Percentiles rank a stretch among this genome's conserved stretches.
Evolutionary conservation across 495 filamentous ascomycete species (phyloP).

Genomic region (Tuber melanosporum): DNA sequence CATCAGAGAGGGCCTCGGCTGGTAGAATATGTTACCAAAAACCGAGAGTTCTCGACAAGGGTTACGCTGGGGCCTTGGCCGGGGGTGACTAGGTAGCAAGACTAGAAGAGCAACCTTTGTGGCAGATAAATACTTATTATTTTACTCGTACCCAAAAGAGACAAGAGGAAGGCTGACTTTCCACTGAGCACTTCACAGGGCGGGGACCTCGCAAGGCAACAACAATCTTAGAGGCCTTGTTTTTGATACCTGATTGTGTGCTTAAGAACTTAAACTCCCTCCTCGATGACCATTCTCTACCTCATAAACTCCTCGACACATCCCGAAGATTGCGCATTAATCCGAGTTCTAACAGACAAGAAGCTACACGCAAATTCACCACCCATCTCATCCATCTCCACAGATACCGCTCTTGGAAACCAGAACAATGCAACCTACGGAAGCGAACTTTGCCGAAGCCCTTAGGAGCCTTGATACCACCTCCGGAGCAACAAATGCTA

Average conservation of each 20-base stretch:
- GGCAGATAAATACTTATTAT: neutral
- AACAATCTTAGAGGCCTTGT: neutral
- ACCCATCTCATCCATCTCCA: neutral
- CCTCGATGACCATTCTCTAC: neutral
- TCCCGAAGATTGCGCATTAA: neutral
- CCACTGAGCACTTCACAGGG: neutral
- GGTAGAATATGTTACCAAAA: neutral
- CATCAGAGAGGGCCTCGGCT: neutral
- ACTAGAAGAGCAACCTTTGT: neutral
- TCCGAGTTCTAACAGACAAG: neutral
- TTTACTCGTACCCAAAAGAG: neutral
- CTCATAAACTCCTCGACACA: neutral
- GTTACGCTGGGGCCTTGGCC: neutral
- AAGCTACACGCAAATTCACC: neutral
- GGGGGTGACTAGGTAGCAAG: neutral
- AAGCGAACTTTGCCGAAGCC: neutral
- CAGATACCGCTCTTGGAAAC: neutral
- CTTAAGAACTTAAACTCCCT: neutral
- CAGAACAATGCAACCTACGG: neutral
- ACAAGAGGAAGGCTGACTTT: neutral
- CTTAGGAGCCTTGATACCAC: neutral
- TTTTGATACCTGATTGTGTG: neutral
- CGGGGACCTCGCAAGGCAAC: neutral
- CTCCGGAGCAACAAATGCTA: neutral
- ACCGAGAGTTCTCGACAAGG: neutral